Conservation (phyloP, 1,284 basidiomycete species). For the Fistulinella cinereoalba region DNA sequence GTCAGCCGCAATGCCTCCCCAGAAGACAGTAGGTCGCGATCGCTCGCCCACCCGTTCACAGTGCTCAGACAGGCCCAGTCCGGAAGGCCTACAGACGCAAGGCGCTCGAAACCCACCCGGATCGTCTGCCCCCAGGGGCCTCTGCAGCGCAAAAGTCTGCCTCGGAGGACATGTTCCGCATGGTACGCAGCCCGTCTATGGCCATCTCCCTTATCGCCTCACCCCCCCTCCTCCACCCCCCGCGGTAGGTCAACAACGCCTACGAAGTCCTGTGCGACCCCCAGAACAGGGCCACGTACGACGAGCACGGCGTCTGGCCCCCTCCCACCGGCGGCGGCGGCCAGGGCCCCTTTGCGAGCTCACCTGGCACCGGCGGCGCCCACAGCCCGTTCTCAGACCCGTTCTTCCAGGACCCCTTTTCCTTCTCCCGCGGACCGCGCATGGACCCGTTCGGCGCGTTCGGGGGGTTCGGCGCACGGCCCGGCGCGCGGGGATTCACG, state of each 20-base stretch:
- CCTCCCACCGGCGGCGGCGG: constrained; percentile 46
- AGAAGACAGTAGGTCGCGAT: constrained; percentile 41
- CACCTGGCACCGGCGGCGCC: constrained; percentile 30
- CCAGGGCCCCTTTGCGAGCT: constrained; percentile 31
- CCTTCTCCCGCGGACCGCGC: constrained; percentile 33
- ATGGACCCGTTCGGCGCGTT: constrained; percentile 24
- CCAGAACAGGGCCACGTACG: constrained; percentile 58
- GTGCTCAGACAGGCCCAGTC: constrained; percentile 33
- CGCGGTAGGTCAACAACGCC: constrained; percentile 45
- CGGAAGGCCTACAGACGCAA: constrained; percentile 47
- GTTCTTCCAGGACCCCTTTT: constrained; percentile 36
- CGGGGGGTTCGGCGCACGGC: constrained; percentile 27
- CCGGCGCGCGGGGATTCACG: constrained; percentile 43
- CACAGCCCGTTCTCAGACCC: constrained; percentile 34
- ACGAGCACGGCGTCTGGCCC: constrained; percentile 68
- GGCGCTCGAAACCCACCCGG: constrained; percentile 50
- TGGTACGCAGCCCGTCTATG: constrained; percentile 31
- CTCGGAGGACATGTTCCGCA: constrained; percentile 47
- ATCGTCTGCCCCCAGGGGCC: constrained; percentile 40
- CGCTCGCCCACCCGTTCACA: not conserved
- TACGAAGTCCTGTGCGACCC: constrained; percentile 48
- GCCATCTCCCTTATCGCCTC: not conserved
- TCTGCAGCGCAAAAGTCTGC: constrained; percentile 39
- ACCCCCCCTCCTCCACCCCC: not conserved
- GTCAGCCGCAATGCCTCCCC: constrained; percentile 38